phyloP scores from a whole-genome alignment of 345 rosid genomes.

The Limnanthes douglasii region DNA sequence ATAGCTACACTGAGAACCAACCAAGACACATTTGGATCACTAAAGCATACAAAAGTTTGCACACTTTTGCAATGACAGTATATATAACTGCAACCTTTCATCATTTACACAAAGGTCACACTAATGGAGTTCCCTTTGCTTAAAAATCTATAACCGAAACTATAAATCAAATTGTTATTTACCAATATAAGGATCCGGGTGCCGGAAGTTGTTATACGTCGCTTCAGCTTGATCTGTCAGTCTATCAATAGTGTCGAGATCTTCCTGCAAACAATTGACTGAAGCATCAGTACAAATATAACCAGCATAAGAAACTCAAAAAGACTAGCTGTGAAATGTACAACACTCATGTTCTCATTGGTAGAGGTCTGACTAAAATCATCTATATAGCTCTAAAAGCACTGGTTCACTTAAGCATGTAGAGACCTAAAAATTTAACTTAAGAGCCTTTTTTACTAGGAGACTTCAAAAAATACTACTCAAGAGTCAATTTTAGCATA shows the following conservation, averaged over 20 bases:
- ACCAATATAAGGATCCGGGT: conserved; percentile 98
- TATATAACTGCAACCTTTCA: neutral
- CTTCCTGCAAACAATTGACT: conserved; percentile 32
- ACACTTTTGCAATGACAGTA: neutral
- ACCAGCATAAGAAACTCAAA: neutral
- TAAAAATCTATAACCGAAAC: conserved; percentile 1
- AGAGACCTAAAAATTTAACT: neutral
- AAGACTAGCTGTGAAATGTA: neutral
- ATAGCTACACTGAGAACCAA: neutral
- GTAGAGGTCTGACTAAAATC: neutral
- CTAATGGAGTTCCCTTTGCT: neutral
- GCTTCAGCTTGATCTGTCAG: conserved; percentile 74
- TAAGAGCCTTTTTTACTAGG: too few relatives aligned
- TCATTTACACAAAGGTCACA: neutral
- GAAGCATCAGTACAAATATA: neutral
- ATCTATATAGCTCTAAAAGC: neutral
- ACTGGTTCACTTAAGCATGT: neutral
- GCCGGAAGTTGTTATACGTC: conserved; percentile 64
- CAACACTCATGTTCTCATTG: neutral
- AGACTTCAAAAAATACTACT: neutral
- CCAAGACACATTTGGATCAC: neutral
- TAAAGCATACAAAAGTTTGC: neutral
- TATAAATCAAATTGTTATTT: too few relatives aligned
- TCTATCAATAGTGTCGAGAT: conserved; percentile 67
- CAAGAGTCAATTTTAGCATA: neutral